These are phyloP conservation scores for Botrytis deweyae DNA, from an alignment of 2,329 filamentous ascomycete species.

Conservation along the genomic window DNA sequence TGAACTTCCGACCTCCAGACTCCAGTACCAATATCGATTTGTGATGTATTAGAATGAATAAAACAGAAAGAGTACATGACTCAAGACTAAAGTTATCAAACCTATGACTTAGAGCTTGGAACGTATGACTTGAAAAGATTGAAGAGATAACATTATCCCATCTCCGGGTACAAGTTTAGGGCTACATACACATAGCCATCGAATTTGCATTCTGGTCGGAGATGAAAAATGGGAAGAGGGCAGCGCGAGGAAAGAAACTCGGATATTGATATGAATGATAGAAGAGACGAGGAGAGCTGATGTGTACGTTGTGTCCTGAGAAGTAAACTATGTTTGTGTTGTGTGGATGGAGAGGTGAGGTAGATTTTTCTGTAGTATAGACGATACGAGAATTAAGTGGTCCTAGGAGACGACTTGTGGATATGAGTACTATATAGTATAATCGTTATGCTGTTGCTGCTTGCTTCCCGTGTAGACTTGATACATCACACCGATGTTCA, in stretches of 20 bases:
- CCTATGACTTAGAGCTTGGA: too few relatives aligned
- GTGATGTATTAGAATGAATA: too few relatives aligned
- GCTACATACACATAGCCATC: neutral
- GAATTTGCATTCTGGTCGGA: neutral
- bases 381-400: neutral
- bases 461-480: neutral
- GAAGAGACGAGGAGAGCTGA: neutral
- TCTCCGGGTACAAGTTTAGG: neutral
- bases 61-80: too few relatives aligned
- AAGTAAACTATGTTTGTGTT: neutral
- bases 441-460: neutral
- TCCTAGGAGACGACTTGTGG: neutral
- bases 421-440: neutral
- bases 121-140: too few relatives aligned
- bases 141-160: neutral
- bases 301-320: neutral
- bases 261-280: neutral
- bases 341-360: neutral
- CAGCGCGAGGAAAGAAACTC: neutral
- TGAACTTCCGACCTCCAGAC: too few relatives aligned
- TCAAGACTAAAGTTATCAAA: too few relatives aligned
- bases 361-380: neutral
- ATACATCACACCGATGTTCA: neutral
- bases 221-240: neutral
- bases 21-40: too few relatives aligned